Evolutionary conservation across 192 early-diverging fungal genomes (phyloP), one percentile per base, ranked within the genome.

Genomic region (Radiomyces spectabilis): DNA sequence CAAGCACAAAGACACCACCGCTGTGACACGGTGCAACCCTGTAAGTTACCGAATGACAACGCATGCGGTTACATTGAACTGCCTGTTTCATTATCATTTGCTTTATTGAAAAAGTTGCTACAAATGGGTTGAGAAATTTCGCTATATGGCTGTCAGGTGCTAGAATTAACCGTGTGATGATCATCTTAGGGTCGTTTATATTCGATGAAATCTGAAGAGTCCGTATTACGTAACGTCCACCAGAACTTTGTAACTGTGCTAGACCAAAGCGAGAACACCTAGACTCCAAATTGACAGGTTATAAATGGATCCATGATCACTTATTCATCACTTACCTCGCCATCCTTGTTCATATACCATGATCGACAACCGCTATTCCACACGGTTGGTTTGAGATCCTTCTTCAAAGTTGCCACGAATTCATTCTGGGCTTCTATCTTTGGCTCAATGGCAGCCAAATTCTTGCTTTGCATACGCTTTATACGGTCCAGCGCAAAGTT

Each of bases 291-390:
- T n/a, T n/a, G n/a, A n/a, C n/a, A 35, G 46, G 9, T 12, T 15
- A 44, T 15, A 44, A 44, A 44, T 12, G 42, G n/a, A 18, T 15
- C 7, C 7, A 26, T 15, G n/a, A 18, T 9, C 0, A 18, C 0
- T 44, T 44, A 22, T 44, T 44, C 5, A 15, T 9, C 42, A 44
- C n/a, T 44, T 44, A 44, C 61, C 25, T 63, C 60, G 18, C 74
- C 74, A 7, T 58, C 55, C 1, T 47, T 48, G 39, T 73, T 65
- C 59, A 61, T 66, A 58, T 79, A 79, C 77, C 77, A 79, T 27
- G 65, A 68, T 15, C 61, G 41, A 59, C 77, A 79, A 6, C 44
- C 43, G 9, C 68, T 71, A 2, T 55, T 53, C 77, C 77, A 79
- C 34, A 70, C 73, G 25, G 66, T 76, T 13, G 57, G 27, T 43